Base-by-base conservation (phyloP, 129 eudicot genomes). In the Dittrichia graveolens region DNA sequence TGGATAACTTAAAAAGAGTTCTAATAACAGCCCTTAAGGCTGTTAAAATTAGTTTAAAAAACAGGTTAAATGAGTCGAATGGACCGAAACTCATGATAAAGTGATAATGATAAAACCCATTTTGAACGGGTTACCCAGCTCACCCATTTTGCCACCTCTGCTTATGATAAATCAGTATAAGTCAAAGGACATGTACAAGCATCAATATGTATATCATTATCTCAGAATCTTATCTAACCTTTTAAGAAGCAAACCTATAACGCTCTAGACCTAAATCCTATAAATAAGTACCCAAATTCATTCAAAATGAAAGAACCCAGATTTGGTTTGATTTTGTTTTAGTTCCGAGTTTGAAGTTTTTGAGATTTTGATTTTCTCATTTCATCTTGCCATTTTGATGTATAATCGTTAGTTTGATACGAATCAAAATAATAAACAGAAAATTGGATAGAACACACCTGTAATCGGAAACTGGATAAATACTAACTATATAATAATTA, bases 141-240 rank as follows among this genome's bases (percentile, higher is more conserved):
- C 40, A 3, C 3, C 14, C 40, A 9, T 0, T 10, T 31, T 8
- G 31, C 9, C 40, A 56, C 4, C 11, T 56, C 34, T 39, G 18
- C 6, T 12, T 47, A 66, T 41, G 16, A 35, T 10, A 6, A 15
- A 65, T 35, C 16, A 31, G 40, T 45, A 24, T 37, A 73, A 61
- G 38, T 6, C 11, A 61, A 19, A 73, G 50, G n/a, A 14, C n/a
- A 6, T 61, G 53, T 61, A 14, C 70, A 61, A 61, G 71, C 60
- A 62, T 13, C 41, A 37, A 46, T 3, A 2, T 38, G 14, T 52
- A 61, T 61, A 7, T 35, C 19, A 37, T 47, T 38, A 48, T 11
- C 70, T 61, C 34, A 3, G 24, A 61, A 39, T 47, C 9, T 56
- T 73, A n/a, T 61, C 40, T 43, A 45, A 58, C 46, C 6, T 73